Evolutionary conservation across 2,329 filamentous ascomycete species (phyloP).

Genomic region (Arthrobotrys pseudoclavata): DNA sequence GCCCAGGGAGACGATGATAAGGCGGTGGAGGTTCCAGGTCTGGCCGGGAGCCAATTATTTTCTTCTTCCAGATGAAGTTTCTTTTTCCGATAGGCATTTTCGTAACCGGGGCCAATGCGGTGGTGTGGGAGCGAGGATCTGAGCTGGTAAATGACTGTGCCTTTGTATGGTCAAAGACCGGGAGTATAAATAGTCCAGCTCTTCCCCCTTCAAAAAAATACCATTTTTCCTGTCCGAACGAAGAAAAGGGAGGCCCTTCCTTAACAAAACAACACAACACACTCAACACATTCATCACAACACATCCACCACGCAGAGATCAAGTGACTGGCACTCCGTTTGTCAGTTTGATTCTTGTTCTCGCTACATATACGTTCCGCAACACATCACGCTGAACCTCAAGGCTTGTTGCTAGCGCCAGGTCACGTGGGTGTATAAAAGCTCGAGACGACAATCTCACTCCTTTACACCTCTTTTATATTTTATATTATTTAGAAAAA

Average conservation of each 20-base stretch:
- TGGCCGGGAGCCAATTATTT: slow-evolving; percentile 30
- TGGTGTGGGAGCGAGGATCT: slow-evolving; percentile 51
- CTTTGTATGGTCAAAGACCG: slow-evolving; percentile 49
- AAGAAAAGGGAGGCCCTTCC: slow-evolving; percentile 45
- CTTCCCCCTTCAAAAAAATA: slow-evolving; percentile 59
- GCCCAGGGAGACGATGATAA: slow-evolving; percentile 41
- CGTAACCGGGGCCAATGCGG: slow-evolving; percentile 46
- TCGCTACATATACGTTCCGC: not conserved
- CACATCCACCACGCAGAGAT: not conserved
- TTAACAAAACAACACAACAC: slow-evolving; percentile 43
- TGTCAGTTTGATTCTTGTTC: slow-evolving; percentile 22
- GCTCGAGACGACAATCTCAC: slow-evolving; percentile 1
- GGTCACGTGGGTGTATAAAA: slow-evolving; percentile 25
- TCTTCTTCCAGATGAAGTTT: slow-evolving; percentile 14
- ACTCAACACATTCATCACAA: slow-evolving; percentile 25
- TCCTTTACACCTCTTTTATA: slow-evolving; percentile 16
- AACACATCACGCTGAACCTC: slow-evolving; percentile 33
- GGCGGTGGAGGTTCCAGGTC: slow-evolving; percentile 51
- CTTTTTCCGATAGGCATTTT: slow-evolving; percentile 41
- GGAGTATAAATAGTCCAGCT: slow-evolving; percentile 57
- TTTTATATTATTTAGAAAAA: slow-evolving; percentile 23
- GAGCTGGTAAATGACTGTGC: slow-evolving; percentile 41
- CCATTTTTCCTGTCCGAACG: slow-evolving; percentile 55
- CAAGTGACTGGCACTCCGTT: slow-evolving; percentile 37
- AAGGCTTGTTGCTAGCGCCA: slow-evolving; percentile 25